phyloP scores from a whole-genome alignment of 1,284 basidiomycete genomes.

The Sutorius eximius region DNA sequence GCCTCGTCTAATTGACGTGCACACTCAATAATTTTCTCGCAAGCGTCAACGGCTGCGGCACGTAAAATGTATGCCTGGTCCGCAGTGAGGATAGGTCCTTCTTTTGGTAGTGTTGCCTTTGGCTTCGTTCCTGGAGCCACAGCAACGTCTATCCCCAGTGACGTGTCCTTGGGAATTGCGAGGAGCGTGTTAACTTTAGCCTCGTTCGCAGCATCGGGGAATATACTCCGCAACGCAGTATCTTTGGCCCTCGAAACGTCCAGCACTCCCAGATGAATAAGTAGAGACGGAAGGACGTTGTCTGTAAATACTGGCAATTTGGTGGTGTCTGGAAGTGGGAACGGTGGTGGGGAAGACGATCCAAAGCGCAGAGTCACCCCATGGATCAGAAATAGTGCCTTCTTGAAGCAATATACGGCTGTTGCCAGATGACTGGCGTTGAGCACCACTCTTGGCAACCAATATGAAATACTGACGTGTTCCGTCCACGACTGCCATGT shows the following conservation, averaged over 20 bases:
- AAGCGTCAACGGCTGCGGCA: conserved; percentile 77
- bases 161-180: conserved; percentile 21
- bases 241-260: conserved; percentile 52
- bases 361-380: conserved; percentile 67
- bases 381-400: conserved; percentile 81
- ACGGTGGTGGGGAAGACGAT: conserved; percentile 45
- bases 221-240: conserved; percentile 42
- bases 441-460: not conserved
- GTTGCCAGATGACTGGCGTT: conserved; percentile 8
- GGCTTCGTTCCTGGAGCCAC: conserved; percentile 14
- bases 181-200: conserved; percentile 45
- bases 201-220: conserved; percentile 44
- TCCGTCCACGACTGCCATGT: conserved; percentile 64
- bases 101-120: conserved; percentile 41
- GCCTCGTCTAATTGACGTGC: conserved; percentile 47
- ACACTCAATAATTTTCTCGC: conserved; percentile 60
- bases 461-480: conserved; percentile 50
- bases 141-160: conserved; percentile 10
- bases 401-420: conserved; percentile 88
- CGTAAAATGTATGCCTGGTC: conserved; percentile 74
- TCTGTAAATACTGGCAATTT: conserved; percentile 79
- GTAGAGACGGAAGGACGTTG: conserved; percentile 83
- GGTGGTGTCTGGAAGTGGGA: conserved; percentile 61
- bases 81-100: conserved; percentile 61
- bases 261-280: conserved; percentile 75